These are phyloP conservation scores for Cynara cardunculus DNA, from an alignment of 129 eudicot genomes.

Conservation along the genomic window DNA sequence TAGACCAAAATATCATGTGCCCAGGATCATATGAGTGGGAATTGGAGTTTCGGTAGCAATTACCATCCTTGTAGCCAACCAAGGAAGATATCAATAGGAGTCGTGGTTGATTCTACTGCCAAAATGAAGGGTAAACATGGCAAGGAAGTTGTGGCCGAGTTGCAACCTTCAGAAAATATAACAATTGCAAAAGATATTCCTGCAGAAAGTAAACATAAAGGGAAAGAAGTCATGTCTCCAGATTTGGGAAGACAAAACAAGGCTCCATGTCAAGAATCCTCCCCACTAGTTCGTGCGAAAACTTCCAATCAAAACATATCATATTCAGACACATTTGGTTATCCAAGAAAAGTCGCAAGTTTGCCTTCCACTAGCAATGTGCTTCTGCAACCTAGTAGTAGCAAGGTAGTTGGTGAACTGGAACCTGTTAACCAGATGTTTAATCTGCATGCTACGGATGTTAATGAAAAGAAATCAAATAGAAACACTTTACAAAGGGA, in stretches of 20 bases:
- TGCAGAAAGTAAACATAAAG: constrained; percentile 26
- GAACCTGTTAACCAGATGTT: constrained; percentile 37
- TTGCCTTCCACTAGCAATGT: constrained; percentile 27
- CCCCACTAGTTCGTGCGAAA: constrained; percentile 44
- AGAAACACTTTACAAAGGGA: constrained; percentile 16
- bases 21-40: constrained; percentile 51
- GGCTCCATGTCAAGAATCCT: constrained; percentile 26
- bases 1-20: constrained; percentile 1
- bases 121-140: constrained; percentile 25
- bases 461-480: constrained; percentile 31
- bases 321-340: constrained; percentile 27
- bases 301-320: constrained; percentile 28
- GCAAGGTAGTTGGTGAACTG: constrained; percentile 26
- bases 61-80: constrained; percentile 52
- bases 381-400: constrained; percentile 26
- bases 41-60: constrained; percentile 58
- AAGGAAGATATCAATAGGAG: constrained; percentile 77
- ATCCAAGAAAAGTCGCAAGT: constrained; percentile 34
- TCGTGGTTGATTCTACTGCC: constrained; percentile 45
- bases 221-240: constrained; percentile 19
- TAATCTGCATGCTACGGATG: constrained; percentile 29
- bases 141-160: constrained; percentile 20
- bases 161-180: constrained; percentile 26
- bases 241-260: constrained; percentile 25
- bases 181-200: constrained; percentile 25